phyloP scores from a whole-genome alignment of 129 eudicot species.

The Centaurea solstitialis region DNA sequence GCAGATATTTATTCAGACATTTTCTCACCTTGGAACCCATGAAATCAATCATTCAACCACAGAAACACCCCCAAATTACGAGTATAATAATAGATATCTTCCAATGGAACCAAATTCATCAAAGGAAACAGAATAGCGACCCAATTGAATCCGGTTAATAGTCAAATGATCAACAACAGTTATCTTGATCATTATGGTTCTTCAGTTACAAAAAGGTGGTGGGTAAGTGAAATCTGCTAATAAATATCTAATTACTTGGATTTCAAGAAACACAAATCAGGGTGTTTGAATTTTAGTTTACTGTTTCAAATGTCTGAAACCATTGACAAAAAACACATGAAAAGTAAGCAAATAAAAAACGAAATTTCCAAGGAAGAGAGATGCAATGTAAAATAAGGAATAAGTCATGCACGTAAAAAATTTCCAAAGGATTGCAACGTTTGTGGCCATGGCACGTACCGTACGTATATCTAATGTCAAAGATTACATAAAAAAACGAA shows the following conservation, averaged over 20 bases:
- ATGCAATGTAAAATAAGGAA: not conserved
- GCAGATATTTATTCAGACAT: constrained; percentile 3
- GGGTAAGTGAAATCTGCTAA: not conserved
- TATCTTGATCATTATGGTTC: constrained; percentile 30
- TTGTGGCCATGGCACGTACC: not conserved
- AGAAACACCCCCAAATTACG: not conserved
- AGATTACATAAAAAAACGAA: not conserved
- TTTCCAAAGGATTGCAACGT: not conserved
- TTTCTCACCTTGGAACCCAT: constrained; percentile 17
- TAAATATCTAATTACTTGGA: constrained; percentile 3
- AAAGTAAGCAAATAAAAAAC: not conserved
- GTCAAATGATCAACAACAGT: constrained; percentile 29
- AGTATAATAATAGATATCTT: not conserved
- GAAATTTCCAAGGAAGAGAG: not conserved
- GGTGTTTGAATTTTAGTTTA: constrained; percentile 6
- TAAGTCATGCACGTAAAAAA: not conserved
- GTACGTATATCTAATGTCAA: not conserved
- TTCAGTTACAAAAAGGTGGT: constrained; percentile 26
- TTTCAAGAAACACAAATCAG: constrained; percentile 20
- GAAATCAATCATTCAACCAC: constrained; percentile 2
- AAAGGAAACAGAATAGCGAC: not conserved
- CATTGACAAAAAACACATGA: not conserved
- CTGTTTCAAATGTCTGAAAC: not conserved
- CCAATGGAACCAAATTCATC: not conserved
- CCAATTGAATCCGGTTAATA: not conserved